Base-by-base conservation (phyloP, 768 basidiomycete species). In the Kwoniella sp. region DNA sequence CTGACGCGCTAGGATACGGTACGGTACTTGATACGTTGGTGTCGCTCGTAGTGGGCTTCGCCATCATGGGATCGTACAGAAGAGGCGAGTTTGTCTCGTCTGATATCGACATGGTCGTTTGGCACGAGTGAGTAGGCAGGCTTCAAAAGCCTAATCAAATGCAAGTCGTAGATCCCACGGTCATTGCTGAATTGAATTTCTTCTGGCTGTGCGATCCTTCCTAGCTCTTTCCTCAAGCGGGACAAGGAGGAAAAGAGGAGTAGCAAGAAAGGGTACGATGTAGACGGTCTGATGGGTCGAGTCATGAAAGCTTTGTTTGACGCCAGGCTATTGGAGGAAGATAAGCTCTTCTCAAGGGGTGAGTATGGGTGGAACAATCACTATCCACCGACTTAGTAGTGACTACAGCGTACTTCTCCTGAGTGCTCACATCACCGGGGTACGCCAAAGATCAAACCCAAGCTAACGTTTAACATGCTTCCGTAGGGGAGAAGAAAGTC, bases 51-150 rank as follows among this genome's bases (percentile, higher is more conserved):
- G 76, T 76, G 40, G 49, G 65, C 3, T 76, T 71, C 59, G 74
- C 75, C 29, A 72, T 79, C 63, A 73, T 76, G 69, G 78, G 76
- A 8, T 73, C 69, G 8, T 77, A 68, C 54, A 51, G 78, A 10
- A 63, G 78, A 27, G 78, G 78, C 17, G 71, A 79, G 55, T 53
- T 36, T 5, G 54, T 76, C 3, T 69, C 71, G 19, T 70, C 70
- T 24, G 76, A 76, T 60, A 71, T 79, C 24, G 78, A 79, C 54
- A 58, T 79, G 60, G 70, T 76, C 17, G 69, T 74, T 0, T 76
- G 70, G 70, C 76, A 77, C 55, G 37, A 59, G 76, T 79, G 36
- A 44, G 68, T 68, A n/a, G n/a, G n/a, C n/a, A n/a, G n/a, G n/a
- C n/a, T n/a, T n/a, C n/a, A n/a, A n/a, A n/a, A n/a, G n/a, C n/a